A percentile compares a stretch with the other conserved stretches of the same genome.
Conservation (phyloP, 148 eudicot species). For the Amaranthus cruentus region DNA sequence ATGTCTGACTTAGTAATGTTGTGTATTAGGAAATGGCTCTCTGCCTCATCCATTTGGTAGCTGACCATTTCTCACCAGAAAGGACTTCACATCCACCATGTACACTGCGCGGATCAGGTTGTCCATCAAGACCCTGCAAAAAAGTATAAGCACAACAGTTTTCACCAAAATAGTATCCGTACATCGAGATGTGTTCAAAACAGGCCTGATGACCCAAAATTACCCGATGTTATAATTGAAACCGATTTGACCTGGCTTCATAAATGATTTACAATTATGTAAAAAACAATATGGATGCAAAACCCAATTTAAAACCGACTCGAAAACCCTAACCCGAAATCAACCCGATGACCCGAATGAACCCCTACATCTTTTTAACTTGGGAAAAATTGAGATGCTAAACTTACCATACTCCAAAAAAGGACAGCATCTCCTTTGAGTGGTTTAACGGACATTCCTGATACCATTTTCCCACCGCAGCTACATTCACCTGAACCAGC, state of each 20-base stretch:
- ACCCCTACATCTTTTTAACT: not conserved
- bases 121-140: conserved; percentile 83
- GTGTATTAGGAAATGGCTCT: conserved; percentile 35
- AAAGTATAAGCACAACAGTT: not conserved
- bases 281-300: too few relatives aligned
- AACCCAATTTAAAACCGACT: too few relatives aligned
- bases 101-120: conserved; percentile 74
- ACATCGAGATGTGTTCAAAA: not conserved
- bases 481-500: conserved; percentile 79
- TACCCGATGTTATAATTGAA: too few relatives aligned
- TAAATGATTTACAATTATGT: too few relatives aligned
- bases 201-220: too few relatives aligned
- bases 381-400: conserved; percentile 10
- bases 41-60: conserved; percentile 99
- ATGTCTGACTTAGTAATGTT: not conserved
- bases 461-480: conserved; percentile 77
- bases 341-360: too few relatives aligned
- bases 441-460: conserved; percentile 82
- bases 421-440: conserved; percentile 87
- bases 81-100: conserved; percentile 95
- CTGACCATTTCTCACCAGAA: conserved; percentile 96
- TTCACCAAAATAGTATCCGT: not conserved
- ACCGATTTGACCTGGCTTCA: too few relatives aligned
- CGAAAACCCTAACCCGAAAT: too few relatives aligned
- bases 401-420: conserved; percentile 95